Base-by-base conservation (phyloP, 1,284 basidiomycete species). In the Sanghuangporus weigelae region DNA sequence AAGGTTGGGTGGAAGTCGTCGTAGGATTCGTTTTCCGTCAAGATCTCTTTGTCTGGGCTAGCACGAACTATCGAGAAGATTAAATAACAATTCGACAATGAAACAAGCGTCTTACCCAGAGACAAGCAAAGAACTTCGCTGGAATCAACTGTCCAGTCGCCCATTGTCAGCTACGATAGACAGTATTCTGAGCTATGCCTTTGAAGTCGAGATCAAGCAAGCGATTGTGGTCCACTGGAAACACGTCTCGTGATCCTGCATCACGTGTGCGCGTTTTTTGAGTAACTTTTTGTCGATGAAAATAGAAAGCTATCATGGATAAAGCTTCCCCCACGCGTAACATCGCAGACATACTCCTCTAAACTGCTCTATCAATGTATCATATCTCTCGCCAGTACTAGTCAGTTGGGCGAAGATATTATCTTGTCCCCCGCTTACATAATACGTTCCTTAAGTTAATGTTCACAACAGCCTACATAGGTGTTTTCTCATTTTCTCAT, bases 1-100 rank as follows among this genome's bases (percentile, higher is more conserved):
- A 96, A 96, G 6, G 80, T 79, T 1, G 93, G 94, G 69, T 90
- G 83, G 73, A 95, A 96, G 19, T 79, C 77, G 68, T 85, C 80
- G 64, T 83, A 85, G 4, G 77, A 75, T 70, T 87, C 83, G 42
- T 84, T 80, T n/a, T 85, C 79, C 66, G 74, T 77, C n/a, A 92
- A 79, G 3, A 73, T 74, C 59, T 84, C 80, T 67, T 82, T 82
- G 75, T 92, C 91, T 66, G 84, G 80, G 60, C 74, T 69, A 21
- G 87, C 80, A 65, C 89, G 85, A 23, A 89, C 89, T 89, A 69
- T 39, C 8, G 40, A 53, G 19, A 11, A 16, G 39, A 8, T 19
- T 35, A 61, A 3, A 46, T 60, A 53, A 53, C 38, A 19, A 54
- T 48, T 46, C 42, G 14, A 49, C 16, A 14, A 5, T 12, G 36